Evolutionary conservation across 805 yeast species (phyloP).

Genomic region (Cyberlindnera xylosilytica): DNA sequence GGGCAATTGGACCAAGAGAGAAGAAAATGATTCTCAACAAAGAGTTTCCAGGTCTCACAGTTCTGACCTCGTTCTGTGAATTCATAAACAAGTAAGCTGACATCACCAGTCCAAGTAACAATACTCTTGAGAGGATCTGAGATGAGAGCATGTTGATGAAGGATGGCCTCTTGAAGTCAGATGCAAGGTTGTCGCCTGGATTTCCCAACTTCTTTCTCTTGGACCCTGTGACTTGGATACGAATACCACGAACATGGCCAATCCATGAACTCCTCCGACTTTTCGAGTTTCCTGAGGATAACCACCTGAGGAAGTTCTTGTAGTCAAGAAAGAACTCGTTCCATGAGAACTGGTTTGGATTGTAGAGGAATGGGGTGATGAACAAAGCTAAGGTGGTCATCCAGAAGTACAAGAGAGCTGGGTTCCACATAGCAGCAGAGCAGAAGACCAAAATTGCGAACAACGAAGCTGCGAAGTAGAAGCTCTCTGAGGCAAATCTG

Average conservation of each 20-base stretch:
- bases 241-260: constrained; percentile 43
- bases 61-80: constrained; percentile 45
- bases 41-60: constrained; percentile 35
- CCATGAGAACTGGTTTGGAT: constrained; percentile 66
- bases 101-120: constrained; percentile 34
- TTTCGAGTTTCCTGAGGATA: constrained; percentile 48
- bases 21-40: constrained; percentile 42
- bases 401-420: constrained; percentile 59
- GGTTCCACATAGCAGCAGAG: constrained; percentile 61
- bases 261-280: constrained; percentile 39
- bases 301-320: constrained; percentile 39
- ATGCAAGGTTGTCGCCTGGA: constrained; percentile 36
- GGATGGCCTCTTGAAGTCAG: constrained; percentile 50
- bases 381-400: constrained; percentile 52
- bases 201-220: constrained; percentile 40
- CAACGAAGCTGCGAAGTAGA: constrained; percentile 59
- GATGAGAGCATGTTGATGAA: constrained; percentile 39
- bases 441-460: constrained; percentile 52
- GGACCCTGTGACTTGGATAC: constrained; percentile 57
- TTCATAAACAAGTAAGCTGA: constrained; percentile 53
- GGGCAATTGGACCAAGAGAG: constrained; percentile 44
- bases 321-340: constrained; percentile 62
- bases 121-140: constrained; percentile 37
- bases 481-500: constrained; percentile 64
- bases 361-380: constrained; percentile 58